phyloP scores from a whole-genome alignment of 2,329 filamentous ascomycete species.

The Akanthomyces uredinophilus region DNA sequence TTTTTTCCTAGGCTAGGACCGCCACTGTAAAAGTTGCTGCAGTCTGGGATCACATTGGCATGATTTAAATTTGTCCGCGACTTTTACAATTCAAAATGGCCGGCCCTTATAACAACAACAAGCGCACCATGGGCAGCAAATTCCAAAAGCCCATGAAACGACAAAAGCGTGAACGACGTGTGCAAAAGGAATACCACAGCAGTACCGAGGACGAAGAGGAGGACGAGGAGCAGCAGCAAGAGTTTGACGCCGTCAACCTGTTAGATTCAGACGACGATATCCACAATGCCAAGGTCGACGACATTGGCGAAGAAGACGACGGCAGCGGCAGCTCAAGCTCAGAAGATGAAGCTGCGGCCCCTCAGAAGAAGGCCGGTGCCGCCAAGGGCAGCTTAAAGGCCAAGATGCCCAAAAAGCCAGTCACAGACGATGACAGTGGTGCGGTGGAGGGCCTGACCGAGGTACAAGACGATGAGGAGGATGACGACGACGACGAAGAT shows the following conservation, averaged over 20 bases:
- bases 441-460: slow-evolving; percentile 23
- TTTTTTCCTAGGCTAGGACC: neutral
- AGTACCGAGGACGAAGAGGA: slow-evolving; percentile 43
- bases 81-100: slow-evolving; percentile 25
- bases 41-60: neutral
- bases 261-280: slow-evolving; percentile 55
- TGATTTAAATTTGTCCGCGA: neutral
- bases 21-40: neutral
- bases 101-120: slow-evolving; percentile 30
- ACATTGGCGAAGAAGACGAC: slow-evolving; percentile 37
- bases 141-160: slow-evolving; percentile 44
- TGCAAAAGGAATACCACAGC: slow-evolving; percentile 47
- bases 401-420: slow-evolving; percentile 25
- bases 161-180: slow-evolving; percentile 37
- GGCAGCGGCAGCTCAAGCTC: slow-evolving; percentile 32
- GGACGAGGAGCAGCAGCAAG: slow-evolving; percentile 32
- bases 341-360: slow-evolving; percentile 29
- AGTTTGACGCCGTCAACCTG: slow-evolving; percentile 48
- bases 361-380: slow-evolving; percentile 23
- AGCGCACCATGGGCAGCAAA: slow-evolving; percentile 27
- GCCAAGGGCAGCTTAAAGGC: slow-evolving; percentile 27
- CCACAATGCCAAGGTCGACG: slow-evolving; percentile 48
- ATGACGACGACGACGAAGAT: slow-evolving; percentile 28
- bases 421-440: slow-evolving; percentile 32
- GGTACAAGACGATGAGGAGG: slow-evolving; percentile 23